Percentiles rank a stretch among this genome's conserved stretches.
These are phyloP conservation scores for Trametes sanguinea DNA, from an alignment of 768 basidiomycete genomes.

Conservation along the genomic window DNA sequence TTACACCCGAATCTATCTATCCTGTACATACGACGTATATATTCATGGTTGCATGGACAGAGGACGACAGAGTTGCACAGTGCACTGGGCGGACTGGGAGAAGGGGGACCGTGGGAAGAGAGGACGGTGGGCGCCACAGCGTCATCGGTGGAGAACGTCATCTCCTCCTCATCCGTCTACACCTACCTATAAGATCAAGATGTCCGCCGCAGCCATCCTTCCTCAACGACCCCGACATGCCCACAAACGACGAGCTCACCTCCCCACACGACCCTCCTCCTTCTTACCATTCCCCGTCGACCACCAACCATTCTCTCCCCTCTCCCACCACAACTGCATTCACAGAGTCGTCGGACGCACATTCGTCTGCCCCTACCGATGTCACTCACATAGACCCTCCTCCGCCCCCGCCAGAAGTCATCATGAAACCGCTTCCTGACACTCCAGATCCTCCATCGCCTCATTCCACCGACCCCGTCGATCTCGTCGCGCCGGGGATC, in stretches of 20 bases:
- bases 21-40: too few species aligned
- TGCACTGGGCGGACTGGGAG: not conserved
- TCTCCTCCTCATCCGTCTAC: too few species aligned
- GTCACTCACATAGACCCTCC: slow-evolving; percentile 1
- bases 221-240: not conserved
- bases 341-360: not conserved
- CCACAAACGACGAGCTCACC: not conserved
- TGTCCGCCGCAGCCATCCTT: not conserved
- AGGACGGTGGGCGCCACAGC: slow-evolving; percentile 1
- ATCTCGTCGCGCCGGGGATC: slow-evolving; percentile 7
- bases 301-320: slow-evolving; percentile 1
- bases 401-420: not conserved
- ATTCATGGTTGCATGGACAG: not conserved
- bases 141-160: slow-evolving; percentile 10
- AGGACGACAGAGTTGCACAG: not conserved
- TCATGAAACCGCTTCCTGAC: slow-evolving; percentile 19
- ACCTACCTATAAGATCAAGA: not conserved
- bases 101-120: not conserved
- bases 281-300: not conserved
- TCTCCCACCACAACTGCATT: slow-evolving; percentile 6
- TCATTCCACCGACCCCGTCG: slow-evolving; percentile 4
- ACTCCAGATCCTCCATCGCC: slow-evolving; percentile 2
- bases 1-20: too few species aligned
- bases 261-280: slow-evolving; percentile 3
- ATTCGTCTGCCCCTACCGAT: not conserved